phyloP scores from a whole-genome alignment of 208 protist genomes.

The Naegleria gruberi region DNA sequence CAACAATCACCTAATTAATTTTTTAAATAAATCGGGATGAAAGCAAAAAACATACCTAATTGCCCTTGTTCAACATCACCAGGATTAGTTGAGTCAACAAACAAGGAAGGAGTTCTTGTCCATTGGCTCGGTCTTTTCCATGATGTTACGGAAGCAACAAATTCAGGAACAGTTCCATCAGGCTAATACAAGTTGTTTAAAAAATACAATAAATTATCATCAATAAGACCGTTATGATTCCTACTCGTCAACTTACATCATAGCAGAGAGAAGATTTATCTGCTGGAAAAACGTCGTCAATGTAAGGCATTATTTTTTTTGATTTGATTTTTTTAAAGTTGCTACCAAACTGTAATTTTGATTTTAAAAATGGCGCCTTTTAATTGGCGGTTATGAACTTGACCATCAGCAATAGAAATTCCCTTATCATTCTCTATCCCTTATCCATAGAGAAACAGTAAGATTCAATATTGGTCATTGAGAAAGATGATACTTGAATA shows the following conservation, averaged over 20 bases:
- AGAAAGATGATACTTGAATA: too few species aligned
- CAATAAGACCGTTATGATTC: too few species aligned
- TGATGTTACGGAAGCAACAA: not conserved
- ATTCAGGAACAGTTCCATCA: not conserved
- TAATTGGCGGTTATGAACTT: too few species aligned
- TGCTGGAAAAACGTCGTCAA: slow-evolving; percentile 8
- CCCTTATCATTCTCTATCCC: not conserved
- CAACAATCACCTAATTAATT: not conserved
- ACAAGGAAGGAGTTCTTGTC: not conserved
- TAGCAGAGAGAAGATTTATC: not conserved
- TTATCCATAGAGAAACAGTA: too few species aligned
- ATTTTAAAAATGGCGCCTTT: too few species aligned
- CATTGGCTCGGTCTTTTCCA: slow-evolving; percentile 9
- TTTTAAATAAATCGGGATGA: too few species aligned
- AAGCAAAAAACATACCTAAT: too few species aligned
- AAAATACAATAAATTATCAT: too few species aligned
- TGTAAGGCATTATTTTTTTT: not conserved
- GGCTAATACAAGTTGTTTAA: not conserved
- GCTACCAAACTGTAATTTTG: not conserved
- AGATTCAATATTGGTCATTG: too few species aligned
- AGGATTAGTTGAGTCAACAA: not conserved
- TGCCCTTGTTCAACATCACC: not conserved
- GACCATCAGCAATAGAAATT: not conserved
- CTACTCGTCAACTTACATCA: not conserved
- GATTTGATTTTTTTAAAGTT: not conserved